Base-by-base conservation (phyloP, 2,329 filamentous ascomycete species). In the Gremmenia infestans region DNA sequence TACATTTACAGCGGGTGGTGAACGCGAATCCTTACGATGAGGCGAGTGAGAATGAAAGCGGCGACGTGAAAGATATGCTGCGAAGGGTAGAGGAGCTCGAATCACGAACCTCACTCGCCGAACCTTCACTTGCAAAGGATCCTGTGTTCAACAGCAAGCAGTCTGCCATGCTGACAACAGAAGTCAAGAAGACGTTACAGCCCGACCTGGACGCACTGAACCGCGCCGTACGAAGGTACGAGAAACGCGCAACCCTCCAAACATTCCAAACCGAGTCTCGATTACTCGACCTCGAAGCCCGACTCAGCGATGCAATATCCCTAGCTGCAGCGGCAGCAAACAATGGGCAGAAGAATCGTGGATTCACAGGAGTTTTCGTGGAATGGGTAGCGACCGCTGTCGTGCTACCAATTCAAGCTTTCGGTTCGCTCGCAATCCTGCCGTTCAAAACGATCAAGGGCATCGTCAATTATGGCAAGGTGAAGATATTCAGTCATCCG, bases 121-220 rank as follows among this genome's bases (percentile, higher is more conserved):
- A 70, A 56, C n/a, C 60, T 11, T 48, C 67, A 57, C 58, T 58
- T 56, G 65, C 70, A 19, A 60, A 65, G 4, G 70, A 76, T 12
- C 63, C 68, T 3, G 56, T 61, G 17, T 71, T 67, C 9, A 67
- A 70, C 49, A 63, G 70, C 35, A 76, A 77, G 52, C 72, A 76
- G 60, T 70, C 68, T 57, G 66, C 75, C 5, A 53, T 75, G 3
- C 61, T 75, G 2, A 73, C 71, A 3, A 77, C 75, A 5, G 85
- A 89, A 56, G 78, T 89, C 12, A 81, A 83, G 43, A 82, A 82
- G 57, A 75, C 77, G 28, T 77, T 93, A 11, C 88, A 91, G 62
- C 87, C 90, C 0, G 91, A 97, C 57, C 79, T 97, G 5, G 92
- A 97, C 65, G 89, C 91, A 0, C 76, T 97, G 35, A 94, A 91